Evolutionary conservation across 495 filamentous ascomycete genomes (phyloP).

Genomic region (Chaetomium fimeti): DNA sequence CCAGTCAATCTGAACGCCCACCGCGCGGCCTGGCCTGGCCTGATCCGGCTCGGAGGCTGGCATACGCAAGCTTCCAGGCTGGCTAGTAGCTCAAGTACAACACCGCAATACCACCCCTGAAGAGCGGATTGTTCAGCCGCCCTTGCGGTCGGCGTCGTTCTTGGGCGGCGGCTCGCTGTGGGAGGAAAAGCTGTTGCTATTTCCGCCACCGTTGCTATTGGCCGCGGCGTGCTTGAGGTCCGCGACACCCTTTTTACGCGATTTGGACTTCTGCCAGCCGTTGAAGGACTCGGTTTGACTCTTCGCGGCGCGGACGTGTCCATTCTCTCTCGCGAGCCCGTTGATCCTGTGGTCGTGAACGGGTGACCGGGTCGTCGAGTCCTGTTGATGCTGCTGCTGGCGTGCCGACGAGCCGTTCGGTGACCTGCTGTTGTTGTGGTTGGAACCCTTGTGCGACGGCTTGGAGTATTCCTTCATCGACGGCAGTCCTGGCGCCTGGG

Average conservation of each 20-base stretch:
- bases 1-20: background rate
- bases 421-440: conserved; percentile 18
- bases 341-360: conserved; percentile 39
- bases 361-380: conserved; percentile 18
- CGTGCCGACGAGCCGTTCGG: conserved; percentile 26
- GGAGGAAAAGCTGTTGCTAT: conserved; percentile 32
- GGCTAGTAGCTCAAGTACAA: background rate
- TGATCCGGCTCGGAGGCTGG: background rate
- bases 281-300: conserved; percentile 47
- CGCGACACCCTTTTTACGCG: conserved; percentile 47
- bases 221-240: conserved; percentile 36
- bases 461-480: conserved; percentile 22
- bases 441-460: conserved; percentile 24
- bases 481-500: conserved; percentile 9
- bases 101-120: background rate
- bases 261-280: conserved; percentile 51
- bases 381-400: conserved; percentile 22
- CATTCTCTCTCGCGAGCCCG: conserved; percentile 42
- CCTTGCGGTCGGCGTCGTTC: conserved; percentile 54
- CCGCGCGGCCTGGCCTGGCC: background rate
- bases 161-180: conserved; percentile 51
- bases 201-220: background rate
- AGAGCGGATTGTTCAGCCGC: conserved; percentile 40
- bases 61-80: background rate
- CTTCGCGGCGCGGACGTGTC: conserved; percentile 49